Evolutionary conservation across 2,329 filamentous ascomycete species (phyloP), one percentile per base, ranked within the genome.

Genomic region (Apiospora saccharicola): DNA sequence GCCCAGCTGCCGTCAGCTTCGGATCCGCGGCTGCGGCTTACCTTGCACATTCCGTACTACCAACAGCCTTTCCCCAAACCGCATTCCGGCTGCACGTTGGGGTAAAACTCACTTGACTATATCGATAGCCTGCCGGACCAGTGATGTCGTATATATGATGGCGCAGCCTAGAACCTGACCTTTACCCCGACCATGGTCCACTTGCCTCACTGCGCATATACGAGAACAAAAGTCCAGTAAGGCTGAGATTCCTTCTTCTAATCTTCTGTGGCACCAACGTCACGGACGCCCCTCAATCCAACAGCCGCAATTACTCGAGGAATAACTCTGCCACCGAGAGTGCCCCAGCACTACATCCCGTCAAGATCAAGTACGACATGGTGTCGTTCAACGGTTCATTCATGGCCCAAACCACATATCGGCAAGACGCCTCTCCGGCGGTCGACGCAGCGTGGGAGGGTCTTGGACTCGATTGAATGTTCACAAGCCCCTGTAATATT

Each of bases 351-450:
- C 5, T 34, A 3, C 19, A 2, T 22, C n/a, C 24, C 10, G 2
- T 86, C 10, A 75, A 79, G n/a, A 78, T 86, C 16, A 75, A 77
- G 16, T 87, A 85, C 77, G 78, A 80, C n/a, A 75, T 77, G 0
- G 78, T 84, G 69, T 75, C 75, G 1, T 91, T 90, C 78, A 89
- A 91, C 73, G 89, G 89, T 0, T 86, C 86, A 0, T 88, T 91
- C 26, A 75, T 90, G 71, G 80, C 88, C 0, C 85, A 89, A 74
- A 87, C 86, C 37, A 79, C 87, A 22, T 91, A 87, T 76, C 85
- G 89, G 1, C 82, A 85, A 72, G 78, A 82, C 16, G 86, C 83
- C 1, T 82, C 86, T 0, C 85, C 86, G 0, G 86, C 88, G 69
- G 88, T 90, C 0, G 90, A 91, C 73, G 84, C 83, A 4, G 89